phyloP scores from a whole-genome alignment of 2,329 filamentous ascomycete species.

The Phialocephala subalpina region DNA sequence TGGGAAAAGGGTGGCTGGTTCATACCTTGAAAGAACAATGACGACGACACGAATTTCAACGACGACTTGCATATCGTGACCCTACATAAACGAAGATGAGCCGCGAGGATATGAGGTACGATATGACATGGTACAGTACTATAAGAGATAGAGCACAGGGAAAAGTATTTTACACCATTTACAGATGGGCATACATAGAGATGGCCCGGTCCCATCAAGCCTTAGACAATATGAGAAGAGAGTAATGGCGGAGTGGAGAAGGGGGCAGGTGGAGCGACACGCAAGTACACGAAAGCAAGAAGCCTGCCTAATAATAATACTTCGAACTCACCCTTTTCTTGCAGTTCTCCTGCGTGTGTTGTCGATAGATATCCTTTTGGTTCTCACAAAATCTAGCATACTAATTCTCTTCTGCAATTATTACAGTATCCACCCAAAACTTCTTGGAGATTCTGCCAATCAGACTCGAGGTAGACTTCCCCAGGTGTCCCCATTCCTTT shows the following conservation, averaged over 20 bases:
- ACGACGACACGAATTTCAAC: background rate
- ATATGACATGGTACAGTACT: background rate
- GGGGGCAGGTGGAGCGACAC: background rate
- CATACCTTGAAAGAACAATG: constrained; percentile 25
- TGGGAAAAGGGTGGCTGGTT: constrained; percentile 38
- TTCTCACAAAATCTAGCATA: too few relatives aligned
- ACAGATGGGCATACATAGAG: background rate
- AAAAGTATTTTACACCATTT: background rate
- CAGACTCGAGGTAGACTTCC: too few relatives aligned
- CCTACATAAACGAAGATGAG: background rate
- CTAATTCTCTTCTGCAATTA: too few relatives aligned
- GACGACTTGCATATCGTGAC: background rate
- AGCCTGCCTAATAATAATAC: background rate
- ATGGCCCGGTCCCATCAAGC: background rate
- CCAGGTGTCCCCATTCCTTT: too few relatives aligned
- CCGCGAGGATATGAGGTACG: background rate
- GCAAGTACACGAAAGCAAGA: constrained; percentile 6
- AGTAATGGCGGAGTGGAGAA: background rate
- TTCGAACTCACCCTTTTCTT: background rate
- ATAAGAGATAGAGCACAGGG: background rate
- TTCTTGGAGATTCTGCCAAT: too few relatives aligned
- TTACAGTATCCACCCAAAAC: too few relatives aligned
- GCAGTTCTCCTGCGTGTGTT: too few relatives aligned
- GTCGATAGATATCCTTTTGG: too few relatives aligned
- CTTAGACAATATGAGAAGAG: background rate